Percentiles rank a stretch among this genome's conserved stretches.
Conservation (phyloP, 2,329 filamentous ascomycete species). For the Daldinia sp. region DNA sequence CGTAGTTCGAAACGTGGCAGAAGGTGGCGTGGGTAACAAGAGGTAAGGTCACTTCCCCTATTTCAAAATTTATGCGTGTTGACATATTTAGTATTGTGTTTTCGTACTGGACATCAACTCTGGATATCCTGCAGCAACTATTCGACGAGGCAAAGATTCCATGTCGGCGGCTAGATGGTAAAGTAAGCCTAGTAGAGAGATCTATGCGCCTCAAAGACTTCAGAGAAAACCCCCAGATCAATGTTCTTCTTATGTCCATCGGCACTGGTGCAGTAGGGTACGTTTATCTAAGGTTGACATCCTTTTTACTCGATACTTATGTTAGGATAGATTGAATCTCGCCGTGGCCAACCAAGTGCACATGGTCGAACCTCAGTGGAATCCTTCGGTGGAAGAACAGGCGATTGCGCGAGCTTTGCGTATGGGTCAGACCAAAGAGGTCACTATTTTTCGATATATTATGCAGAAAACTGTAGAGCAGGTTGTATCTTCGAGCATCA, state of each 20-base stretch:
- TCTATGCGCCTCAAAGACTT: conserved; percentile 38
- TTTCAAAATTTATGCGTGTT: neutral
- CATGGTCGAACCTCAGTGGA: conserved; percentile 68
- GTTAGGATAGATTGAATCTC: conserved; percentile 39
- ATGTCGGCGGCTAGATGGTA: conserved; percentile 8
- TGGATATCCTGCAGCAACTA: conserved; percentile 22
- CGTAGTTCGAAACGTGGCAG: conserved; percentile 21
- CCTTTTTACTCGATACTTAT: neutral
- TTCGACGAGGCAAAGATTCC: conserved; percentile 1
- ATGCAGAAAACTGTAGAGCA: conserved; percentile 58
- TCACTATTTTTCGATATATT: conserved; percentile 61
- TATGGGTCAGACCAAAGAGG: conserved; percentile 58
- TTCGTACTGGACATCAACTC: conserved; percentile 35
- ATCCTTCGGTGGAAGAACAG: conserved; percentile 64
- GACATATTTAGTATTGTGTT: conserved; percentile 30
- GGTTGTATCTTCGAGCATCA: conserved; percentile 48
- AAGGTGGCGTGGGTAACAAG: neutral
- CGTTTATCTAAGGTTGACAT: neutral
- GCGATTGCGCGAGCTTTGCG: conserved; percentile 63
- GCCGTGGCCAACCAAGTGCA: conserved; percentile 62
- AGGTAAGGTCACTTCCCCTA: neutral
- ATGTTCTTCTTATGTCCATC: conserved; percentile 52
- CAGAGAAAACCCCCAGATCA: conserved; percentile 21
- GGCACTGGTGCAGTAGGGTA: conserved; percentile 52
- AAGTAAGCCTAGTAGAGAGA: conserved; percentile 43